These are phyloP conservation scores for Mycena vitilis DNA, from an alignment of 768 basidiomycete species.

Conservation along the genomic window DNA sequence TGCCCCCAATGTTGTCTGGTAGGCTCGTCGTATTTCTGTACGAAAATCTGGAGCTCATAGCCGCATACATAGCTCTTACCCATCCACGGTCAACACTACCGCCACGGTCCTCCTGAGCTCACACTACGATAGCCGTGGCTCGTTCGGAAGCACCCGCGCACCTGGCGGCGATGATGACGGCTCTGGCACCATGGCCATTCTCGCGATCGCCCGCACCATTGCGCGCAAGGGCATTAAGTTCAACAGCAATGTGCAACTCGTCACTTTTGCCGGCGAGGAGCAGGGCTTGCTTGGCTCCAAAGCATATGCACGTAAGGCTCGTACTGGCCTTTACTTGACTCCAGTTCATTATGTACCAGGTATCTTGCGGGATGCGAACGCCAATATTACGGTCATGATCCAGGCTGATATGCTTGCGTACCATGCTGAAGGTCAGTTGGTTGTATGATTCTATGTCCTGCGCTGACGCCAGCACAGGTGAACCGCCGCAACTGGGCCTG, in stretches of 20 bases:
- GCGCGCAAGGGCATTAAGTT: conserved; percentile 74
- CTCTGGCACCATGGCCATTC: conserved; percentile 73
- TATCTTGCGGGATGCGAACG: conserved; percentile 65
- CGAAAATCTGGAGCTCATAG: neutral
- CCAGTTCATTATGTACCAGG: conserved; percentile 49
- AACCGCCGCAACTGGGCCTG: conserved; percentile 87
- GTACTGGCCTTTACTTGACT: neutral
- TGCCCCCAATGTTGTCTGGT: conserved; percentile 92
- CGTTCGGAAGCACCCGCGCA: conserved; percentile 80
- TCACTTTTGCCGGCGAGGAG: conserved; percentile 91
- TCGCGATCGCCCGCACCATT: conserved; percentile 85
- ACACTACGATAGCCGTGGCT: conserved; percentile 93
- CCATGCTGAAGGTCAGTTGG: conserved; percentile 48
- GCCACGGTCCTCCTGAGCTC: conserved; percentile 81
- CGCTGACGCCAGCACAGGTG: conserved; percentile 56
- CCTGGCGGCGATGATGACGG: conserved; percentile 68
- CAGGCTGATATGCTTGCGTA: conserved; percentile 96
- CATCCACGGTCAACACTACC: conserved; percentile 63
- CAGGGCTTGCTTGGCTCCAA: conserved; percentile 86
- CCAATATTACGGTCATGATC: conserved; percentile 84
- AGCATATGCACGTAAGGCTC: conserved; percentile 79
- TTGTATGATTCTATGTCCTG: neutral
- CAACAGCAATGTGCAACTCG: conserved; percentile 81
- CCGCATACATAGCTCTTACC: conserved; percentile 62
- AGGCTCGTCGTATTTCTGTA: conserved; percentile 36